Evolutionary conservation across 2,329 filamentous ascomycete species (phyloP).

Genomic region (Colletotrichum plurivorum): DNA sequence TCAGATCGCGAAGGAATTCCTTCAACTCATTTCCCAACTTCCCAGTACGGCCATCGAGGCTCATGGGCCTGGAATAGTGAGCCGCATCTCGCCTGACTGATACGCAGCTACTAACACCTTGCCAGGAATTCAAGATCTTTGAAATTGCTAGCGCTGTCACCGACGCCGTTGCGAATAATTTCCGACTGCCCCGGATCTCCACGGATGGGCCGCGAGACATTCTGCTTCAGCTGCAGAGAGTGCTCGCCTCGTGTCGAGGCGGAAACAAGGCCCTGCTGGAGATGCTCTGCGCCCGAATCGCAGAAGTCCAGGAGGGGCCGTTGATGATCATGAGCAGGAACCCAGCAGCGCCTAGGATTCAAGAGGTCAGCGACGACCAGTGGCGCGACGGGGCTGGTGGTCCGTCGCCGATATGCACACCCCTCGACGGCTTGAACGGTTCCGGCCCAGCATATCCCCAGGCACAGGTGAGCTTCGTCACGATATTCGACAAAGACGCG

Average conservation of each 20-base stretch:
- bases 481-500: slow-evolving; percentile 23
- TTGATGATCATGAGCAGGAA: slow-evolving; percentile 14
- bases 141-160: slow-evolving; percentile 62
- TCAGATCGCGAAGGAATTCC: slow-evolving; percentile 61
- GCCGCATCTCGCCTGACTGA: background rate
- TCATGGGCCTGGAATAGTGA: slow-evolving; percentile 61
- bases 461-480: slow-evolving; percentile 22
- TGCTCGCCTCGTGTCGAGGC: slow-evolving; percentile 58
- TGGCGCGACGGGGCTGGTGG: slow-evolving; percentile 20
- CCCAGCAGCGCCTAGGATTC: slow-evolving; percentile 20
- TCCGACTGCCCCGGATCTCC: slow-evolving; percentile 40
- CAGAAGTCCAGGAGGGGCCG: slow-evolving; percentile 35
- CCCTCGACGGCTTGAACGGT: background rate
- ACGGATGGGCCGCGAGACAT: slow-evolving; percentile 49
- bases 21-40: slow-evolving; percentile 57
- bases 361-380: slow-evolving; percentile 35
- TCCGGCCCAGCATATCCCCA: slow-evolving; percentile 11
- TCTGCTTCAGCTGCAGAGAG: slow-evolving; percentile 53
- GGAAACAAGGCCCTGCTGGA: slow-evolving; percentile 57
- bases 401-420: slow-evolving; percentile 5
- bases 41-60: slow-evolving; percentile 63
- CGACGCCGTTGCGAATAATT: slow-evolving; percentile 53
- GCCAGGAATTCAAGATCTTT: slow-evolving; percentile 59
- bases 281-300: slow-evolving; percentile 46
- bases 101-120: background rate